These are phyloP conservation scores for Persicaria tinctoria DNA, from an alignment of 148 eudicot species.

Conservation along the genomic window DNA sequence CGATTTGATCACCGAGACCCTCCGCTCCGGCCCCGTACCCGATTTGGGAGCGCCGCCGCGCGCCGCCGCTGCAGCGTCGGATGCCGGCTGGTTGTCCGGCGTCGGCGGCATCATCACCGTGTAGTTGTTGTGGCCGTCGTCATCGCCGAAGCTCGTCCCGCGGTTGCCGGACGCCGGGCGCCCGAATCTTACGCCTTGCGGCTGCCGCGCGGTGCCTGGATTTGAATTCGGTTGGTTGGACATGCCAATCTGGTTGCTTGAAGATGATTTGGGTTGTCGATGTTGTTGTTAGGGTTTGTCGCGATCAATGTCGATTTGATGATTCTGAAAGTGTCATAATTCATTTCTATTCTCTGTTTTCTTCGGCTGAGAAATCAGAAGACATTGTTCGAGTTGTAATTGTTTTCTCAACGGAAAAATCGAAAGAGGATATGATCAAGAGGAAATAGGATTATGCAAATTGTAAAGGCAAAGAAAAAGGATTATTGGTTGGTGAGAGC, in stretches of 20 bases:
- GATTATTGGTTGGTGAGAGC: not conserved
- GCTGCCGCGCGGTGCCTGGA: not conserved
- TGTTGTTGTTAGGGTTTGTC: not conserved
- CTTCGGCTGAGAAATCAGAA: not conserved
- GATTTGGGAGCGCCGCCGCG: slow-evolving; percentile 5
- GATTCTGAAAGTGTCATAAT: not conserved
- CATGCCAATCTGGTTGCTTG: slow-evolving; percentile 4
- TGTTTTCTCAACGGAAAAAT: not conserved
- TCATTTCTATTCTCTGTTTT: not conserved
- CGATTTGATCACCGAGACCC: slow-evolving; percentile 47
- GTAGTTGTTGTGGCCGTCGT: slow-evolving; percentile 40
- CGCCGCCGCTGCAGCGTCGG: slow-evolving; percentile 8
- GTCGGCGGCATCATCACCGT: slow-evolving; percentile 85
- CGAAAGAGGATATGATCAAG: not conserved
- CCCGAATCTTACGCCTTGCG: slow-evolving; percentile 1
- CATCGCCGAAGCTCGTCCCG: not conserved
- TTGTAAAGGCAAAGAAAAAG: not conserved
- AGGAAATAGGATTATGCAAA: not conserved
- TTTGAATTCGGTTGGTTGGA: not conserved
- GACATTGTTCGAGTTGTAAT: not conserved
- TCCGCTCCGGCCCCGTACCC: slow-evolving; percentile 41
- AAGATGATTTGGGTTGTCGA: not conserved
- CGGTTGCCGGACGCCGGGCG: slow-evolving; percentile 3
- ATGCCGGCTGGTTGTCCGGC: slow-evolving; percentile 64
- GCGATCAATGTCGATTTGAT: not conserved